Evolutionary conservation across 2,329 filamentous ascomycete genomes (phyloP), one percentile per base, ranked within the genome.

Genomic region (Apiospora phragmitis): DNA sequence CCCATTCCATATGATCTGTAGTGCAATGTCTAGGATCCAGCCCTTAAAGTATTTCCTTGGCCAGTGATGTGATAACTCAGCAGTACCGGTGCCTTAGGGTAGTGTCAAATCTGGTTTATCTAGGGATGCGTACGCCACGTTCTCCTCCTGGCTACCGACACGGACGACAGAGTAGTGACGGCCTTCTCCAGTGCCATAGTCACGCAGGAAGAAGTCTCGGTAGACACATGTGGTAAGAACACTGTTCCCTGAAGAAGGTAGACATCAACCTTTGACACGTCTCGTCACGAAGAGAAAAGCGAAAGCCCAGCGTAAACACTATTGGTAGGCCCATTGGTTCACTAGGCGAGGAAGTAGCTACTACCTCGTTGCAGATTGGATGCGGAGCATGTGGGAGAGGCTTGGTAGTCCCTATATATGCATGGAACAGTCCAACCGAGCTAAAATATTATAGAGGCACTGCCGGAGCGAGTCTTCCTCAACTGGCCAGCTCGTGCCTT

Each of bases 1-100:
- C 85, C 85, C 85, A 87, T 87, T 73, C 86, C 85, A 68, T 86
- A 84, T 82, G 18, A 87, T 78, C 5, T 85, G 81, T 72, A 86
- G 87, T 11, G 85, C 84, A 84, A 87, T 86, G 65, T 85, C 85
- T 38, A 84, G 86, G 68, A 85, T 76, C 85, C 85, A 87, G 16
- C 85, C 85, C 69, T 85, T 87, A 24, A 84, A 86, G 2, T 81
- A 77, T n/a, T 82, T 81, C 0, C 85, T 83, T 82, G 81, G 4
- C 85, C 85, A 55, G 86, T 85, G 71, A 85, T 84, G 21, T 82
- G 79, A 69, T 87, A 84, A 12, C 84, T 83, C 1, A 87, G 71
- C 0, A 87, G 72, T 6, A 84, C 78, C 18, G 87, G 75, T 0
- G 84, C 82, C 70, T 86, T 86, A 83, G 11, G 86, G 75, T 12